Conservation (phyloP, 441 rosid genomes). For the Biscutella auriculata region DNA sequence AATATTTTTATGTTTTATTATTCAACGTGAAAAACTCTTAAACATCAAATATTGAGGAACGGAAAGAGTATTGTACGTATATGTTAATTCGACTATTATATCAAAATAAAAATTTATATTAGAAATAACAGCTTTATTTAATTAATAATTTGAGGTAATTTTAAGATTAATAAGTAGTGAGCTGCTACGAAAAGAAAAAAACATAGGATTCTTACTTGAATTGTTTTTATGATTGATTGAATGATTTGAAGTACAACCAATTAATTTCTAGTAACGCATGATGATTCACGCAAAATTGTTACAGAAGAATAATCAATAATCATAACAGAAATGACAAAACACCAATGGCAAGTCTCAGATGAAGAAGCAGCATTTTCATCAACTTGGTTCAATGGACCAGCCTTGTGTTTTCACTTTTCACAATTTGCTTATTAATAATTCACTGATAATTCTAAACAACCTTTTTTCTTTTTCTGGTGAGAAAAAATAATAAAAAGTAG, state of each 20-base stretch:
- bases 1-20: no score
- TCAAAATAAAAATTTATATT: no score
- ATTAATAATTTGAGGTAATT: no score
- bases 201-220: conserved; percentile 5
- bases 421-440: conserved; percentile 8
- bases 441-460: not conserved
- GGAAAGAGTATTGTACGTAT: no score
- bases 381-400: conserved; percentile 18
- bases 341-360: conserved; percentile 11
- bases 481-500: not conserved
- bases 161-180: no score
- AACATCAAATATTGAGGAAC: no score
- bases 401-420: conserved; percentile 10
- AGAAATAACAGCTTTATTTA: no score
- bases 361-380: conserved; percentile 8
- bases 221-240: not conserved
- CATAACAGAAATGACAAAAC: conserved; percentile 20
- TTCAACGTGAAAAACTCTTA: no score
- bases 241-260: conserved; percentile 16
- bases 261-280: conserved; percentile 11
- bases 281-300: not conserved
- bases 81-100: no score
- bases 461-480: not conserved
- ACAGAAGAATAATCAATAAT: conserved; percentile 11
- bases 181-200: not conserved